Evolutionary conservation across 345 rosid species (phyloP), one percentile per base, ranked within the genome.

Genomic region (Gossypium stocksii): DNA sequence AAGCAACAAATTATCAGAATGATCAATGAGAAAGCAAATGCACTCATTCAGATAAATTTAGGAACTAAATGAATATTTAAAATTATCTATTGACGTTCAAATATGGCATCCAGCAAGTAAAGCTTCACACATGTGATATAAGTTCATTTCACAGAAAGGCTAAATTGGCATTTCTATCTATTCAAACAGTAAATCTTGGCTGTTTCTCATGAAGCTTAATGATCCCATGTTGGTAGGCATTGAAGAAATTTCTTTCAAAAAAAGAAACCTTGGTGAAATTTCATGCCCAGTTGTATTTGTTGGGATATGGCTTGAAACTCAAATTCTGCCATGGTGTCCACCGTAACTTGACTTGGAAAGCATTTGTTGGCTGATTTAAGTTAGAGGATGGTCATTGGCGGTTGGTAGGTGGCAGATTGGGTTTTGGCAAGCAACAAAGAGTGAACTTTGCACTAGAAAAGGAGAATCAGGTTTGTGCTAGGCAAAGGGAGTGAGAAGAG

Each of bases 161-260:
- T 49, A 51, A 27, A 27, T 69, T 68, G 19, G 45, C 59, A 51
- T 69, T 27, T 69, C 58, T 59, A 69, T 69, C 25, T 27, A 69
- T 51, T 68, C 58, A 49, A 38, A 57, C 16, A 1, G 62, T 22
- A 58, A 59, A 59, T 34, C n/a, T 20, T 20, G 29, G 61, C 22
- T 6, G 61, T 20, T 56, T 20, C 60, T 56, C 13, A 19, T 20
- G 27, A 56, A 56, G 27, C 12, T 25, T 12, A 25, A 59, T 59
- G 63, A 13, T 59, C 17, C 63, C 16, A 13, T 59, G 38, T 25
- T 23, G 63, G 63, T 59, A 59, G 38, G 63, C 12, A 25, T 23
- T 59, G 63, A 59, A 56, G 60, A 56, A 19, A 56, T 53, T 34
- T 53, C 20, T 53, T 53, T 53, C 58, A 7, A 2, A 13, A 53